Evolutionary conservation across 768 basidiomycete species (phyloP), one percentile per base, ranked within the genome.

Genomic region (Xerocomus potaroensis): DNA sequence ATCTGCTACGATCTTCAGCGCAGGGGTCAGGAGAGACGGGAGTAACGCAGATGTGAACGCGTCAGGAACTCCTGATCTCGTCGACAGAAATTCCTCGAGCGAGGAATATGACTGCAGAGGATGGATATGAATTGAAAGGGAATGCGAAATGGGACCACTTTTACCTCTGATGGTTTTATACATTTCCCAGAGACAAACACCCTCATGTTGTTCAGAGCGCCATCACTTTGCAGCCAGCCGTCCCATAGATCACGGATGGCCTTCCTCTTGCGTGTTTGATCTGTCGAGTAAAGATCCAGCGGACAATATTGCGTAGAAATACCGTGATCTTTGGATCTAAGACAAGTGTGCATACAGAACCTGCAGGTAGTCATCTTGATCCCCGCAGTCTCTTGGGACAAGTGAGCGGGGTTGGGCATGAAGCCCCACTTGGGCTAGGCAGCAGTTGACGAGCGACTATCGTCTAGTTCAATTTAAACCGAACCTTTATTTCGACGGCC

Each of bases 351-450:
- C 85, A 97, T 88, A 63, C 91, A 93, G 65, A 91, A 94, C 53
- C 95, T 79, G 70, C 93, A 95, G 14, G 87, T 84, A 31, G 65
- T 68, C 7, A 72, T 72, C 72, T 97, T 97, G 54, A 81, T 66
- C 1, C 58, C 49, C 12, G 65, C 72, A 1, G 83, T 86, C 31
- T 69, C 66, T 3, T 72, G 56, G 6, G 91, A 85, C 30, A 93
- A 72, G 65, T 84, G 75, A 2, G 58, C 53, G 5, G 75, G 59
- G 26, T 72, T 74, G 3, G 95, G 92, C 31, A 97, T 67, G 66
- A 99, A 96, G 3, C 83, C 91, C 94, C 95, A 99, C 73, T 99
- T 99, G 26, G 95, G 95, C 95, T 96, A 60, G 5, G 26, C 44
- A 45, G n/a, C n/a, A 38, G 30, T 36, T 1, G 14, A 29, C 26